These are phyloP conservation scores for Xylaria arbuscula DNA, from an alignment of 2,329 filamentous ascomycete species.

Conservation along the genomic window DNA sequence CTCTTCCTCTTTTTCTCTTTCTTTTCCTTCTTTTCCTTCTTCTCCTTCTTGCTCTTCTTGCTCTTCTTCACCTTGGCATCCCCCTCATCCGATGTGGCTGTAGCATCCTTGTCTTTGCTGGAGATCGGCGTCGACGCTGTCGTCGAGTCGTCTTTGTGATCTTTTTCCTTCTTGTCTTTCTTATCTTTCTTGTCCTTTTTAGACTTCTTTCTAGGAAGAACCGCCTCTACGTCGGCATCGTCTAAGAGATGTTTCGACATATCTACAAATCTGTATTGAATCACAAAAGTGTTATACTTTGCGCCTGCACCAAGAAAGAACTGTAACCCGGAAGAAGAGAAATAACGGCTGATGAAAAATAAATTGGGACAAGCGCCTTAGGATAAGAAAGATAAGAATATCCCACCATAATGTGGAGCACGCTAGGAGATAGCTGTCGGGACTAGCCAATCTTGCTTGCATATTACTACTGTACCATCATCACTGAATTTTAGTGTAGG, in stretches of 20 bases:
- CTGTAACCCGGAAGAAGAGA: not conserved
- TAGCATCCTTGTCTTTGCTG: conserved; percentile 42
- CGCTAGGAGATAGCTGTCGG: not conserved
- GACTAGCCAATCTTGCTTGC: too few relatives aligned
- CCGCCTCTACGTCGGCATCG: conserved; percentile 48
- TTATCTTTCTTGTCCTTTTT: conserved; percentile 55
- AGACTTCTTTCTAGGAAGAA: conserved; percentile 54
- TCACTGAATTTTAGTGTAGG: too few relatives aligned
- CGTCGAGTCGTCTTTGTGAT: conserved; percentile 40
- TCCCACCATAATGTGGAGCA: conserved; percentile 4
- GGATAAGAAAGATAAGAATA: conserved; percentile 19
- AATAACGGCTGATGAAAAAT: conserved; percentile 23
- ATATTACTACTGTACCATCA: too few relatives aligned
- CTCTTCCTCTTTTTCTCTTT: conserved; percentile 48
- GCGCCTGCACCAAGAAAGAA: not conserved
- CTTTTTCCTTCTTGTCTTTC: conserved; percentile 51
- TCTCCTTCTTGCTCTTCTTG: conserved; percentile 45
- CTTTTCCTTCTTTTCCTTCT: conserved; percentile 36
- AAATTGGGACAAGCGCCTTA: conserved; percentile 9
- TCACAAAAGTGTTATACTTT: not conserved
- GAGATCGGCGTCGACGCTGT: conserved; percentile 34
- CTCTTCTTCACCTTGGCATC: conserved; percentile 50
- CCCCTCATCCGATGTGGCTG: conserved; percentile 38
- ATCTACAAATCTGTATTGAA: conserved; percentile 10
- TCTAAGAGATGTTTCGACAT: conserved; percentile 52